Conservation (phyloP, 2,329 filamentous ascomycete genomes). For the Magnaporthales sp. region DNA sequence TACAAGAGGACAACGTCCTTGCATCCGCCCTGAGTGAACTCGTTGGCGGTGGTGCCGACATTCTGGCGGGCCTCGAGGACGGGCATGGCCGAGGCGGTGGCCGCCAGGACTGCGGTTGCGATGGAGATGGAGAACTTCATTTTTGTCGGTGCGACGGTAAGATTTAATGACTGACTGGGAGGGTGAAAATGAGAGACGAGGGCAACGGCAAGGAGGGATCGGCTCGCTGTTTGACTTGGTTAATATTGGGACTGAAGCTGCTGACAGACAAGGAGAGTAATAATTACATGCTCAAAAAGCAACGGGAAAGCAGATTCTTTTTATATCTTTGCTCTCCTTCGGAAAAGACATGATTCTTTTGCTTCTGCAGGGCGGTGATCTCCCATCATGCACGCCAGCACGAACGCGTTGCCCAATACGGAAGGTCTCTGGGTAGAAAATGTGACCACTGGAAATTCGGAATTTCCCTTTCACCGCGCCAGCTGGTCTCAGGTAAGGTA, state of each 20-base stretch:
- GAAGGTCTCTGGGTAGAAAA: background rate
- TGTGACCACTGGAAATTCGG: background rate
- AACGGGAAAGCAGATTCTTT: background rate
- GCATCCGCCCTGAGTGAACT: background rate
- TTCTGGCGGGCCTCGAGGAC: background rate
- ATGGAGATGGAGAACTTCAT: constrained; percentile 1
- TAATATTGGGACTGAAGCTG: background rate
- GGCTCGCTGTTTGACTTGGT: background rate
- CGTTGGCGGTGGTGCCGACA: background rate
- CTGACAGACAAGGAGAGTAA: background rate
- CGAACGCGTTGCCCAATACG: background rate
- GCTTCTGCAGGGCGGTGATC: background rate
- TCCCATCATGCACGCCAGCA: background rate
- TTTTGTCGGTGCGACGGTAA: background rate
- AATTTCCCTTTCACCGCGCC: background rate
- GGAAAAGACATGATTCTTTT: background rate
- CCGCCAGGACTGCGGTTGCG: background rate
- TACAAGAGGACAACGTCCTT: constrained; percentile 1
- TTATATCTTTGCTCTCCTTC: background rate
- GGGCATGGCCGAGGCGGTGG: constrained; percentile 1
- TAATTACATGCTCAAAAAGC: background rate
- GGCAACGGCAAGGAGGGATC: background rate
- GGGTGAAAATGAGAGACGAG: background rate
- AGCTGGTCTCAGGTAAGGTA: background rate
- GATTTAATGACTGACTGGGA: background rate